These are phyloP conservation scores for rapeseed (Brassica napus) DNA, from an alignment of 345 rosid species.

Conservation along the genomic window DNA sequence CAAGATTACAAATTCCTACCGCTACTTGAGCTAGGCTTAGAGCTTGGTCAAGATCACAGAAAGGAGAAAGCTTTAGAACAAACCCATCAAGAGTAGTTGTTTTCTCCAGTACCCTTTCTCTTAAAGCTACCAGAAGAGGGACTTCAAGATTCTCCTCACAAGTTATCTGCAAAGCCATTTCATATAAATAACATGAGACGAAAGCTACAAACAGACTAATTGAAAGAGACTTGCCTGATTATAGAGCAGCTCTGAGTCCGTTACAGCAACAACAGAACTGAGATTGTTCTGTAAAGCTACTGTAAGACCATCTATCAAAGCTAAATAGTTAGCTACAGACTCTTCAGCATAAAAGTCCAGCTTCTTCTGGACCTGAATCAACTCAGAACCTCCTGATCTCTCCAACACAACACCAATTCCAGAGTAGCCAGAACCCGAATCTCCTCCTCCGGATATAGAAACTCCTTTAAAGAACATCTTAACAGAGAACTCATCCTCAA, in stretches of 20 bases:
- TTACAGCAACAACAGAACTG: conserved; percentile 64
- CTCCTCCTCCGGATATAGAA: conserved; percentile 60
- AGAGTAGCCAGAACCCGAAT: conserved; percentile 57
- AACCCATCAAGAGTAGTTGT: conserved; percentile 63
- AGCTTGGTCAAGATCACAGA: conserved; percentile 59
- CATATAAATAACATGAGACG: neutral
- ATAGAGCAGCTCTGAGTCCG: conserved; percentile 66
- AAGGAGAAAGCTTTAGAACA: conserved; percentile 61
- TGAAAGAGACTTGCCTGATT: conserved; percentile 56
- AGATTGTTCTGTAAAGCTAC: conserved; percentile 66
- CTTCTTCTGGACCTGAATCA: conserved; percentile 85
- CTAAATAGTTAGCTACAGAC: conserved; percentile 81
- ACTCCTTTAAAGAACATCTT: conserved; percentile 87
- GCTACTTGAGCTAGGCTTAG: conserved; percentile 75
- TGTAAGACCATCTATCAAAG: conserved; percentile 79
- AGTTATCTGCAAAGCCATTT: conserved; percentile 52
- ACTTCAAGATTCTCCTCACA: conserved; percentile 59
- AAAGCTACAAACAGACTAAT: neutral
- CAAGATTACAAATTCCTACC: conserved; percentile 54
- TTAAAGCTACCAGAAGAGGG: conserved; percentile 72
- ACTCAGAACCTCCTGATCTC: conserved; percentile 51
- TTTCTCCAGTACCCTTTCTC: conserved; percentile 73
- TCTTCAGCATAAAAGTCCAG: conserved; percentile 81
- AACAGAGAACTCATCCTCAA: conserved; percentile 70
- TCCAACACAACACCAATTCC: conserved; percentile 93